Percentiles rank a stretch among this genome's conserved stretches.
Evolutionary conservation across 2,329 filamentous ascomycete genomes (phyloP).

Genomic region (Fusarium sp.): DNA sequence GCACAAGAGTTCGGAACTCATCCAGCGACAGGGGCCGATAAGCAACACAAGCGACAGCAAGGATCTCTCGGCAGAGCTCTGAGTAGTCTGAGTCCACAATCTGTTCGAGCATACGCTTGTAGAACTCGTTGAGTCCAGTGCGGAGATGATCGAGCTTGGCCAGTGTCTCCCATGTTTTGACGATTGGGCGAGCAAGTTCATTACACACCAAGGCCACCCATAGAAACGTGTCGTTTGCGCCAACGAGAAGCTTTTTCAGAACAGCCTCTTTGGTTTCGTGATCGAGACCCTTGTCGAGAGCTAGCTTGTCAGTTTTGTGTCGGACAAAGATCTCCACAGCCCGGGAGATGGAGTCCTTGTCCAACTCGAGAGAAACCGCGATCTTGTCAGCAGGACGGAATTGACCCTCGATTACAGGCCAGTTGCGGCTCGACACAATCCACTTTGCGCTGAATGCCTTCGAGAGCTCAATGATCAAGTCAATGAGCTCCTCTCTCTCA

Average conservation of each 20-base stretch:
- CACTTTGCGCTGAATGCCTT: slow-evolving; percentile 48
- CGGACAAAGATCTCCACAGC: slow-evolving; percentile 53
- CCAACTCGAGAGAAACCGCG: slow-evolving; percentile 53
- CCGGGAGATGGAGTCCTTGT: slow-evolving; percentile 46
- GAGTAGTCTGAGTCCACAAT: slow-evolving; percentile 46
- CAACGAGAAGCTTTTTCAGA: slow-evolving; percentile 34
- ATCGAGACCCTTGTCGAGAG: too few relatives aligned
- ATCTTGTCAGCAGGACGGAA: slow-evolving; percentile 50
- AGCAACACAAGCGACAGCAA: slow-evolving; percentile 46
- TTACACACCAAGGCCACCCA: slow-evolving; percentile 43
- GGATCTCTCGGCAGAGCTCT: slow-evolving; percentile 49
- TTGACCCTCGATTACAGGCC: slow-evolving; percentile 49
- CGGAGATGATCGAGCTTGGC: slow-evolving; percentile 44
- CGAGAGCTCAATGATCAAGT: slow-evolving; percentile 27
- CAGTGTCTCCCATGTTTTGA: slow-evolving; percentile 18
- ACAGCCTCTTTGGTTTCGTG: slow-evolving; percentile 20
- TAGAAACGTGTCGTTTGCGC: slow-evolving; percentile 52
- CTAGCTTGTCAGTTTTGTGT: slow-evolving; percentile 49
- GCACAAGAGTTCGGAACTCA: slow-evolving; percentile 48
- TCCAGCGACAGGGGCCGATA: slow-evolving; percentile 52
- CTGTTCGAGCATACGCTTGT: slow-evolving; percentile 53
- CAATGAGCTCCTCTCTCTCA: slow-evolving; percentile 47
- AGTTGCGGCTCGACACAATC: slow-evolving; percentile 56
- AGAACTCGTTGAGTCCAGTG: slow-evolving; percentile 50
- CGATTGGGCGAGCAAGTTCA: slow-evolving; percentile 5